Conservation (phyloP, 2,329 filamentous ascomycete species). For the Cryphonectria carpinicola region DNA sequence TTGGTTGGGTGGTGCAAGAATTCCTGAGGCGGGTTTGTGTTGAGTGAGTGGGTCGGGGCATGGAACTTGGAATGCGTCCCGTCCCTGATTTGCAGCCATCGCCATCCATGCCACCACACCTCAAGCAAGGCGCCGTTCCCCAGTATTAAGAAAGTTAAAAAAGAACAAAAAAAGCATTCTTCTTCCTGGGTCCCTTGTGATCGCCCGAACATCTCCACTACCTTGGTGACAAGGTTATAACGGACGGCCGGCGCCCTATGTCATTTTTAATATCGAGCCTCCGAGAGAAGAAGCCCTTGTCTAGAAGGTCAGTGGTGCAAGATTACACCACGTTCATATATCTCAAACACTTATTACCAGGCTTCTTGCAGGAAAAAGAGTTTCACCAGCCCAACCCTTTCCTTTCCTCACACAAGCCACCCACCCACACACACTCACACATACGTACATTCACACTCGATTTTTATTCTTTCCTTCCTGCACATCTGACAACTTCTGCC, state of each 20-base stretch:
- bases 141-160: background rate
- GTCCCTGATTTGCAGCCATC: conserved; percentile 5
- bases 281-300: background rate
- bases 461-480: background rate
- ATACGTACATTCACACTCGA: background rate
- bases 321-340: conserved; percentile 1
- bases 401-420: background rate
- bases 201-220: background rate
- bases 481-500: background rate
- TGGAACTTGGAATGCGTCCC: background rate
- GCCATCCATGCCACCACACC: background rate
- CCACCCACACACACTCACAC: background rate
- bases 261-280: background rate
- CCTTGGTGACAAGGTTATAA: conserved; percentile 2
- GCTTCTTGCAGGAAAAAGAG: background rate
- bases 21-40: background rate
- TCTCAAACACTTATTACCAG: background rate
- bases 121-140: background rate
- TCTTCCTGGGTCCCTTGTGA: background rate
- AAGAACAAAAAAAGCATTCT: background rate
- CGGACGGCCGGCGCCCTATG: background rate
- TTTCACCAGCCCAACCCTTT: background rate
- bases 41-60: background rate
- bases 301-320: background rate
- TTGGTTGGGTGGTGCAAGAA: background rate